Percentiles rank a stretch among this genome's conserved stretches.
phyloP scores from a whole-genome alignment of 208 protist genomes.

The Acanthamoeba sp. region DNA sequence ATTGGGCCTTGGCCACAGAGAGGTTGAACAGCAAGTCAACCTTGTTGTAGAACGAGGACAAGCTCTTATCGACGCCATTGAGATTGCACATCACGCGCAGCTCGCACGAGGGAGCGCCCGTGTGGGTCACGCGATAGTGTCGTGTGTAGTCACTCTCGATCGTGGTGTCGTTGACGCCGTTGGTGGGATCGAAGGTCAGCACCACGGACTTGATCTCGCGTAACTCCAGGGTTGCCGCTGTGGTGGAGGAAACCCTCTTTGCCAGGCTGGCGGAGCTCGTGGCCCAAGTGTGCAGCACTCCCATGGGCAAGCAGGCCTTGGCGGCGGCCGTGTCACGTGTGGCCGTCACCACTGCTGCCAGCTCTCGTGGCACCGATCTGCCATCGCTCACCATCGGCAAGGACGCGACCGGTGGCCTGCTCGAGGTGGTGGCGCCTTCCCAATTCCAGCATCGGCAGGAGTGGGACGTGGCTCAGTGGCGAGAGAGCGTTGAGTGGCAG shows the following conservation, averaged over 20 bases:
- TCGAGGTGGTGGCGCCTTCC: background rate
- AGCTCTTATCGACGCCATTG: background rate
- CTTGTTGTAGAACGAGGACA: background rate
- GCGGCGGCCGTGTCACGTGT: background rate
- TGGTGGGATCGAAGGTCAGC: background rate
- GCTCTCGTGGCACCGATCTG: background rate
- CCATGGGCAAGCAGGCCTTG: conserved; percentile 28
- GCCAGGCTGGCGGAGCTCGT: background rate
- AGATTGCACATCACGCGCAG: conserved; percentile 6
- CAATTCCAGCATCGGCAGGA: background rate
- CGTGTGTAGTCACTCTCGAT: background rate
- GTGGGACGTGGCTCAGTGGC: background rate
- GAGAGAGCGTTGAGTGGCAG: background rate
- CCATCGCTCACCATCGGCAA: background rate
- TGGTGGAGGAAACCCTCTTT: too few species aligned
- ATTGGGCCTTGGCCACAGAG: conserved; percentile 2
- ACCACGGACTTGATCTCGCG: background rate
- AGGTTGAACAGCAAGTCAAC: background rate
- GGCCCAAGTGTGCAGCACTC: background rate
- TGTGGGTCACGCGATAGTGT: background rate
- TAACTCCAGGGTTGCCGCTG: background rate
- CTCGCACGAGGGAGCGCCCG: background rate
- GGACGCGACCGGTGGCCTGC: background rate
- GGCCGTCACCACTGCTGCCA: background rate
- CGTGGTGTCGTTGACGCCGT: background rate